Evolutionary conservation across 2,329 filamentous ascomycete genomes (phyloP).

Genomic region (Tolypocladium cylindrosporum): DNA sequence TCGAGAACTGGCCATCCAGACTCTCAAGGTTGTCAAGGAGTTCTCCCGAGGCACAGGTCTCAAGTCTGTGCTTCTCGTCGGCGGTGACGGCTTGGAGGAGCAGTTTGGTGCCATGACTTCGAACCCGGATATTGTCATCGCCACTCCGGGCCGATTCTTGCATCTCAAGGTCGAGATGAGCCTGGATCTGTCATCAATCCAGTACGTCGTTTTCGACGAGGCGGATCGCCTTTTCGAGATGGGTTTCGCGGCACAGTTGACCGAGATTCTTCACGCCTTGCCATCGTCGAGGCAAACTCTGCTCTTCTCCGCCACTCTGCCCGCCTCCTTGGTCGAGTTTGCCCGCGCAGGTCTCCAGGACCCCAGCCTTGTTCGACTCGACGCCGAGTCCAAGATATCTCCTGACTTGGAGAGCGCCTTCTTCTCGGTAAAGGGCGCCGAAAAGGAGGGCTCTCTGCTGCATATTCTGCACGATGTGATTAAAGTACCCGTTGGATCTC

Average conservation of each 20-base stretch:
- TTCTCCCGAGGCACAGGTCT: slow-evolving; percentile 83
- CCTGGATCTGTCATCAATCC: slow-evolving; percentile 79
- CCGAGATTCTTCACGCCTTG: slow-evolving; percentile 84
- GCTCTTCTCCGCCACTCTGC: slow-evolving; percentile 89
- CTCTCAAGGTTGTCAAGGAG: slow-evolving; percentile 92
- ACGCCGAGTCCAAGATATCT: slow-evolving; percentile 92
- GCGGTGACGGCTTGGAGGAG: slow-evolving; percentile 91
- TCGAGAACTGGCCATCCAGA: slow-evolving; percentile 89
- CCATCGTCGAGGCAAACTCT: slow-evolving; percentile 80
- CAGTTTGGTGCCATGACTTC: slow-evolving; percentile 88
- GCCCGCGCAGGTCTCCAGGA: slow-evolving; percentile 89
- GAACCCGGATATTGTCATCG: slow-evolving; percentile 96
- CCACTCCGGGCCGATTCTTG: slow-evolving; percentile 89
- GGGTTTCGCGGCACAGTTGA: slow-evolving; percentile 90
- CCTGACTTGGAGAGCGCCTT: slow-evolving; percentile 93
- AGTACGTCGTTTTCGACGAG: slow-evolving; percentile 95
- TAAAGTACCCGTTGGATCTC: slow-evolving; percentile 68
- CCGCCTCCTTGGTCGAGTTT: slow-evolving; percentile 91
- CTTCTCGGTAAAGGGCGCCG: slow-evolving; percentile 82
- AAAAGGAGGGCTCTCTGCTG: slow-evolving; percentile 87
- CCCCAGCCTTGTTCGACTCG: slow-evolving; percentile 78
- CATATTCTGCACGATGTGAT: slow-evolving; percentile 88
- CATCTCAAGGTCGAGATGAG: slow-evolving; percentile 97
- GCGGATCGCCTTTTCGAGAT: slow-evolving; percentile 96
- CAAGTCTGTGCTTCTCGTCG: slow-evolving; percentile 81